A percentile compares a stretch with the other conserved stretches of the same genome.
Evolutionary conservation across 208 protist genomes (phyloP).

Genomic region (Crithidia acanthocephali): DNA sequence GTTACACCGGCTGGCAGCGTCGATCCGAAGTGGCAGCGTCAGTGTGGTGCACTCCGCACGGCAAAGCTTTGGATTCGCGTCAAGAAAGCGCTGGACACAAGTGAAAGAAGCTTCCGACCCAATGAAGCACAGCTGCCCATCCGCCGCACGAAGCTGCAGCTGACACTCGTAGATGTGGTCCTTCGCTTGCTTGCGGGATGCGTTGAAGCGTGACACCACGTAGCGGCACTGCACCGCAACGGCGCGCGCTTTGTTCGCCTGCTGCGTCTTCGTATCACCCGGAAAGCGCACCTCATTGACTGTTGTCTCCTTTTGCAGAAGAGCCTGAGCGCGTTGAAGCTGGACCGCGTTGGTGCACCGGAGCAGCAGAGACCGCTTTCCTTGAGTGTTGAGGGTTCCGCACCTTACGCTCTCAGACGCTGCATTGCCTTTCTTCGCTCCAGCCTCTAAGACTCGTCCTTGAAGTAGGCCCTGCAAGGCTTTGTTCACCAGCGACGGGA

Average conservation of each 20-base stretch:
- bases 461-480: constrained; percentile 3
- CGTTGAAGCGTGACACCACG: constrained; percentile 10
- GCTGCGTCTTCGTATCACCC: neutral
- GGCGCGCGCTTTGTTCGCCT: constrained; percentile 5
- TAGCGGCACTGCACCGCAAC: neutral
- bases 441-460: neutral
- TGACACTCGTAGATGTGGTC: constrained; percentile 13
- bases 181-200: neutral
- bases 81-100: neutral
- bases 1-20: neutral
- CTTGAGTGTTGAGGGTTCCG: neutral
- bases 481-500: constrained; percentile 12
- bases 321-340: neutral
- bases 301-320: neutral
- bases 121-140: constrained; percentile 10
- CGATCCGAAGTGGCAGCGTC: constrained; percentile 1
- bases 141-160: constrained; percentile 1
- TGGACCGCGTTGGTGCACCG: neutral
- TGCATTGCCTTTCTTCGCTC: neutral
- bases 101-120: neutral
- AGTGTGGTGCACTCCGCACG: constrained; percentile 5
- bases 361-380: constrained; percentile 10
- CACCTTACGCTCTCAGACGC: neutral
- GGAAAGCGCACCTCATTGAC: neutral
- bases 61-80: neutral